A percentile compares a stretch with the other conserved stretches of the same genome.
phyloP scores from a whole-genome alignment of 768 basidiomycete species.

The Melanogaster broomeanus region DNA sequence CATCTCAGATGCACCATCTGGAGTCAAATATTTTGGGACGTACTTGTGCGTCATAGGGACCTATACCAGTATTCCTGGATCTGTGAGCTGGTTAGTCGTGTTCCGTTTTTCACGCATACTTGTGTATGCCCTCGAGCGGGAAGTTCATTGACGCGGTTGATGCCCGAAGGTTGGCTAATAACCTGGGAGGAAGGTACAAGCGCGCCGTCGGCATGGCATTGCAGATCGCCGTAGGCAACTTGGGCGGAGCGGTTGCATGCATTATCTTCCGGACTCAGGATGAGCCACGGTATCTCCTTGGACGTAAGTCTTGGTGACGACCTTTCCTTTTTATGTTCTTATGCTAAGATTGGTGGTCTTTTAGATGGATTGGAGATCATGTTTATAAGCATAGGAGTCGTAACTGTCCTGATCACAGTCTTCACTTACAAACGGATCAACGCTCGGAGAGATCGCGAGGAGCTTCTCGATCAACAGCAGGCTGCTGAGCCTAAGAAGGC shows the following conservation, averaged over 20 bases:
- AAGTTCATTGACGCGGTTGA: background rate
- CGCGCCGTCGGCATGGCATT: constrained; percentile 63
- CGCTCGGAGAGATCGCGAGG: constrained; percentile 40
- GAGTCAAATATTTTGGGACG: constrained; percentile 69
- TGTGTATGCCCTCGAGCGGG: no score
- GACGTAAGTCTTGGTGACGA: constrained; percentile 48
- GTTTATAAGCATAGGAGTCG: constrained; percentile 64
- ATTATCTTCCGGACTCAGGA: constrained; percentile 62
- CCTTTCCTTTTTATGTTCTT: background rate
- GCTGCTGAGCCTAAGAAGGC: no score
- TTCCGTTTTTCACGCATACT: no score
- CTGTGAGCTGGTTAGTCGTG: constrained; percentile 58
- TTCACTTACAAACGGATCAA: constrained; percentile 58
- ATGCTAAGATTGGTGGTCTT: background rate
- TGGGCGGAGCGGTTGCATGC: constrained; percentile 62
- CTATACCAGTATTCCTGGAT: constrained; percentile 59
- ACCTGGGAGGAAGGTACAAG: no score
- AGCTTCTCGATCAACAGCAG: constrained; percentile 18
- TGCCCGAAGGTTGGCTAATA: no score
- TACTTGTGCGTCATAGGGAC: constrained; percentile 63
- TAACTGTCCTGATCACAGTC: constrained; percentile 47
- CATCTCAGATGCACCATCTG: constrained; percentile 48
- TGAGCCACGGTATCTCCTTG: no score
- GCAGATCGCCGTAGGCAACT: constrained; percentile 54
- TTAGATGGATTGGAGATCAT: constrained; percentile 61